A percentile compares a stretch with the other conserved stretches of the same genome.
Evolutionary conservation across 2,329 filamentous ascomycete genomes (phyloP).

Genomic region (Alternaria metachromatica): DNA sequence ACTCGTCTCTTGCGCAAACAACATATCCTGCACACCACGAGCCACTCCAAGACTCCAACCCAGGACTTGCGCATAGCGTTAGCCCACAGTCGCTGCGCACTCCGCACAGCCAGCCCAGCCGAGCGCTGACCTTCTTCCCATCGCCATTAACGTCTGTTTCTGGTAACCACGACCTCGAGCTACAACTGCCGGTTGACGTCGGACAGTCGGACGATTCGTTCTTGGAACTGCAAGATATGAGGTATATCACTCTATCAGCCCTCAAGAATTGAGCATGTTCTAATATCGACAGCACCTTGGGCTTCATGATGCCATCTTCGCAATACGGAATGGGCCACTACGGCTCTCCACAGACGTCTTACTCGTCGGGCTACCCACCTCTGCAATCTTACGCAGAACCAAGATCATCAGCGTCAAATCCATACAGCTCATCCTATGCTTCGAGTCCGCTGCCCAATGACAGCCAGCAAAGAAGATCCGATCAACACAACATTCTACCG

Average conservation of each 20-base stretch:
- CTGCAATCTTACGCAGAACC: constrained; percentile 40
- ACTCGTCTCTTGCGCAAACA: constrained; percentile 26
- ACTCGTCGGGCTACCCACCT: constrained; percentile 42
- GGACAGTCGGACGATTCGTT: constrained; percentile 30
- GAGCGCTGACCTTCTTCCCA: constrained; percentile 22
- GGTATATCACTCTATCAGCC: constrained; percentile 29
- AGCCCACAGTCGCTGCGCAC: constrained; percentile 16
- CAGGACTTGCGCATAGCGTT: constrained; percentile 18
- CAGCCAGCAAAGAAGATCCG: constrained; percentile 33
- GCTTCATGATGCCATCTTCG: constrained; percentile 50
- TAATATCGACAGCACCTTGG: constrained; percentile 44
- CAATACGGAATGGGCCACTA: constrained; percentile 49
- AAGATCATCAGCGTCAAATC: constrained; percentile 33
- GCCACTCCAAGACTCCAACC: constrained; percentile 22
- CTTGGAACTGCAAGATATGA: constrained; percentile 47
- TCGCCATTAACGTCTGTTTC: constrained; percentile 33
- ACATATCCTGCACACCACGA: constrained; percentile 26
- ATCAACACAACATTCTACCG: constrained; percentile 36
- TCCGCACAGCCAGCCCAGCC: constrained; percentile 20
- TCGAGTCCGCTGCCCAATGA: constrained; percentile 35
- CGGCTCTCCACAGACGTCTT: constrained; percentile 38
- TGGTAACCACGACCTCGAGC: constrained; percentile 28
- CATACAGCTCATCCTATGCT: constrained; percentile 39
- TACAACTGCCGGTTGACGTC: constrained; percentile 26
- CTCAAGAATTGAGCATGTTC: constrained; percentile 1